phyloP scores from a whole-genome alignment of 257 asterid species.

The Orobanche coerulescens region DNA sequence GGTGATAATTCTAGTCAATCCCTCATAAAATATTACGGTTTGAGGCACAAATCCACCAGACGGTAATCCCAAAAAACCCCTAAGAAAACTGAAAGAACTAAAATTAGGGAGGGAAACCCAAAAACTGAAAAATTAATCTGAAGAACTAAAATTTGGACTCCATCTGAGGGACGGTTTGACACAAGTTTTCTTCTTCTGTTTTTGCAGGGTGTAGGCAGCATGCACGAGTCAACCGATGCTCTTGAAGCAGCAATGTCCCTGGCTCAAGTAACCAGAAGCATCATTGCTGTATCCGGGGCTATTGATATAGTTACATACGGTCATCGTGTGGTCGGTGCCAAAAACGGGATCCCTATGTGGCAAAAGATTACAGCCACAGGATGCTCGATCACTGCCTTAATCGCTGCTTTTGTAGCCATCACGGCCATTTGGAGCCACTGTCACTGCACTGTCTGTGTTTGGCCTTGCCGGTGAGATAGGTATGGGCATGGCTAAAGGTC shows the following conservation, averaged over 20 bases:
- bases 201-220: slow-evolving; percentile 73
- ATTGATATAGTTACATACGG: slow-evolving; percentile 77
- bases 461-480: slow-evolving; percentile 74
- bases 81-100: too few species aligned
- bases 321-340: slow-evolving; percentile 45
- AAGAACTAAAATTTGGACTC: too few species aligned
- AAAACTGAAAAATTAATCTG: too few species aligned
- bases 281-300: slow-evolving; percentile 83
- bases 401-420: slow-evolving; percentile 75
- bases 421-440: slow-evolving; percentile 67
- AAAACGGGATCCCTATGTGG: slow-evolving; percentile 77
- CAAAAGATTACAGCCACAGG: slow-evolving; percentile 90
- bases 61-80: too few species aligned
- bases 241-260: slow-evolving; percentile 70
- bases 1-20: too few species aligned
- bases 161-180: too few species aligned
- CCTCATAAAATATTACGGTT: too few species aligned
- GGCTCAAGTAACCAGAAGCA: slow-evolving; percentile 45
- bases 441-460: slow-evolving; percentile 69
- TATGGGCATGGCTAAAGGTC: slow-evolving; percentile 59
- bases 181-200: too few species aligned
- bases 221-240: slow-evolving; percentile 58
- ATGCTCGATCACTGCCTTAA: slow-evolving; percentile 77
- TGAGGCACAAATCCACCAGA: too few species aligned
- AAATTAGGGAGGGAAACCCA: too few species aligned